phyloP scores from a whole-genome alignment of 2,329 filamentous ascomycete genomes.

The Stagonosporopsis tanaceti region DNA sequence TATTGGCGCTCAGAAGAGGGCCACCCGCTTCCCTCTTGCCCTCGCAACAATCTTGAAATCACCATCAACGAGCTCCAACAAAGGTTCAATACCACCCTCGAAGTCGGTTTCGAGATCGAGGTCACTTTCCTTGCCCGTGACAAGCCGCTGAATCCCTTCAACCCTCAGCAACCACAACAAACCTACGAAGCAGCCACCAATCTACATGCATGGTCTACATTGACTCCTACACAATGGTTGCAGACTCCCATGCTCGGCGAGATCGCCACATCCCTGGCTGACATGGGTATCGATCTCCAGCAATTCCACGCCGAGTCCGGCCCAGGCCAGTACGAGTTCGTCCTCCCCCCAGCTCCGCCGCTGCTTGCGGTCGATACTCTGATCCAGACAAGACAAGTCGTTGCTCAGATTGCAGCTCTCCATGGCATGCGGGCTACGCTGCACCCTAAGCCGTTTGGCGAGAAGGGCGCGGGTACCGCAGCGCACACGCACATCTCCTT shows the following conservation, averaged over 20 bases:
- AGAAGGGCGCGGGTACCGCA: constrained; percentile 66
- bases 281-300: constrained; percentile 71
- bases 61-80: constrained; percentile 61
- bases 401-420: constrained; percentile 69
- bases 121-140: constrained; percentile 71
- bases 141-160: constrained; percentile 28
- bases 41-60: constrained; percentile 57
- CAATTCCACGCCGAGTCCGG: constrained; percentile 79
- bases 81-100: constrained; percentile 64
- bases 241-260: constrained; percentile 69
- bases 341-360: constrained; percentile 69
- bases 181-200: constrained; percentile 59
- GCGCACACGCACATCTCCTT: constrained; percentile 76
- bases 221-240: constrained; percentile 68
- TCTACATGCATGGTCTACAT: constrained; percentile 75
- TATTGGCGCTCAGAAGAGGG: constrained; percentile 69
- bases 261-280: constrained; percentile 67
- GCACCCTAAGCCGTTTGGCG: constrained; percentile 71
- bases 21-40: constrained; percentile 65
- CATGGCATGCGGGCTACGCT: constrained; percentile 74
- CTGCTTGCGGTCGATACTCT: constrained; percentile 75
- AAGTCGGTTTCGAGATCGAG: constrained; percentile 84
- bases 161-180: constrained; percentile 20
- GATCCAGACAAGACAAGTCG: constrained; percentile 73
- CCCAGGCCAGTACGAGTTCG: constrained; percentile 78